Conservation (phyloP, 2,329 filamentous ascomycete species). For the Neofusicoccum sp. region DNA sequence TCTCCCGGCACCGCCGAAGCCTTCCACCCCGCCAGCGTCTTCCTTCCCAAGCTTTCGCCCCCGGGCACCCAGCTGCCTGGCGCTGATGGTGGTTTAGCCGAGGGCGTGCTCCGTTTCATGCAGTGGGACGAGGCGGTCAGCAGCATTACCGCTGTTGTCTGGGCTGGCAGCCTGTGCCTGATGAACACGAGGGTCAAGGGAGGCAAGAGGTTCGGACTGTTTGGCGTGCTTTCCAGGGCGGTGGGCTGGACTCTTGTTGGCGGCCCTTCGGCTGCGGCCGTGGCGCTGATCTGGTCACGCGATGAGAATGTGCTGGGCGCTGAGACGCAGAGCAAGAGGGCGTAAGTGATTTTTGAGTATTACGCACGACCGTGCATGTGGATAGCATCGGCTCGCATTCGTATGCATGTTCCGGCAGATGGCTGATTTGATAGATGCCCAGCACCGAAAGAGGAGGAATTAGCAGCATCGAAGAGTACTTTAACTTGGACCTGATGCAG, state of each 20-base stretch:
- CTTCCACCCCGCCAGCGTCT: not conserved
- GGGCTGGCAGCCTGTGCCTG: not conserved
- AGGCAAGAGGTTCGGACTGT: not conserved
- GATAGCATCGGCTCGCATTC: too few species aligned
- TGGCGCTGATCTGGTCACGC: slow-evolving; percentile 10
- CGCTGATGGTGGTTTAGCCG: not conserved
- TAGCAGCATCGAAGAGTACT: not conserved
- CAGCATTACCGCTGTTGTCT: not conserved
- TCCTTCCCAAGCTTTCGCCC: not conserved
- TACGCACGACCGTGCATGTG: too few species aligned
- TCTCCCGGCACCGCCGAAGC: not conserved
- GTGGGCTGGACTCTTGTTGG: slow-evolving; percentile 6
- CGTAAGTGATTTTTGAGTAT: not conserved
- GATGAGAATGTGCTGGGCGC: not conserved
- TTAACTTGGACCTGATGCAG: not conserved
- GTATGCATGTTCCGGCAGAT: not conserved
- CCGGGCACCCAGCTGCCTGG: not conserved
- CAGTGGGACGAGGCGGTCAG: slow-evolving; percentile 16
- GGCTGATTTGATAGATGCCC: not conserved
- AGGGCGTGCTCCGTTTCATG: slow-evolving; percentile 3
- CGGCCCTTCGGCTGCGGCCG: slow-evolving; percentile 11
- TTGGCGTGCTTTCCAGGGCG: not conserved
- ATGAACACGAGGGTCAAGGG: not conserved
- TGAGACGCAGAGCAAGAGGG: not conserved
- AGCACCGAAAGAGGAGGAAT: not conserved